These are phyloP conservation scores for Isoetes engelmannii DNA, from an alignment of 83 land plant species.

Conservation along the genomic window DNA sequence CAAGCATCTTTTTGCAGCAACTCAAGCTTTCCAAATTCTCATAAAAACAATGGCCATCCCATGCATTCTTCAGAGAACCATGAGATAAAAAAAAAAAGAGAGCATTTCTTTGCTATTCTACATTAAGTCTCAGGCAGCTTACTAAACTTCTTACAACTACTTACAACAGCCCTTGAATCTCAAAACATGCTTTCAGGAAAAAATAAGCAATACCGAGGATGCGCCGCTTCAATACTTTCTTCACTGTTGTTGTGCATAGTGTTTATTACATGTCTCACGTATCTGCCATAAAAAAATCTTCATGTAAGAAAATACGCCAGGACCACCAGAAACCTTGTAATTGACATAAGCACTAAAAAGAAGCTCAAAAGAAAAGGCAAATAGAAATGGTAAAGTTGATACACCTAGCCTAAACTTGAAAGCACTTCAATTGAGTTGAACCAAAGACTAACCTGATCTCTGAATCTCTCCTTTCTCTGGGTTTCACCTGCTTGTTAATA, in stretches of 20 bases:
- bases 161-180: too few relatives aligned
- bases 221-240: conserved; percentile 18
- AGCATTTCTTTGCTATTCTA: too few relatives aligned
- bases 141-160: too few relatives aligned
- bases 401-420: conserved; percentile 7
- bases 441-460: conserved; percentile 38
- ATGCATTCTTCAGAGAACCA: too few relatives aligned
- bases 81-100: too few relatives aligned
- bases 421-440: background rate
- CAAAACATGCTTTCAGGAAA: background rate
- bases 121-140: too few relatives aligned
- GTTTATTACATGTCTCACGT: conserved; percentile 35
- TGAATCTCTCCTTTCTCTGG: conserved; percentile 41
- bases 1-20: too few relatives aligned
- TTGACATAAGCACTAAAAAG: background rate
- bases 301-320: background rate
- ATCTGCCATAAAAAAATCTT: conserved; percentile 22
- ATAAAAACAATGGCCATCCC: too few relatives aligned
- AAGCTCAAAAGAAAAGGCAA: background rate
- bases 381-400: background rate
- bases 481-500: conserved; percentile 29
- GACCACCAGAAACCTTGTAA: background rate
- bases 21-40: too few relatives aligned
- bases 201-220: conserved; percentile 29
- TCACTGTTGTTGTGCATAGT: conserved; percentile 13